phyloP scores from a whole-genome alignment of 768 basidiomycete genomes.

The Trametes maxima region DNA sequence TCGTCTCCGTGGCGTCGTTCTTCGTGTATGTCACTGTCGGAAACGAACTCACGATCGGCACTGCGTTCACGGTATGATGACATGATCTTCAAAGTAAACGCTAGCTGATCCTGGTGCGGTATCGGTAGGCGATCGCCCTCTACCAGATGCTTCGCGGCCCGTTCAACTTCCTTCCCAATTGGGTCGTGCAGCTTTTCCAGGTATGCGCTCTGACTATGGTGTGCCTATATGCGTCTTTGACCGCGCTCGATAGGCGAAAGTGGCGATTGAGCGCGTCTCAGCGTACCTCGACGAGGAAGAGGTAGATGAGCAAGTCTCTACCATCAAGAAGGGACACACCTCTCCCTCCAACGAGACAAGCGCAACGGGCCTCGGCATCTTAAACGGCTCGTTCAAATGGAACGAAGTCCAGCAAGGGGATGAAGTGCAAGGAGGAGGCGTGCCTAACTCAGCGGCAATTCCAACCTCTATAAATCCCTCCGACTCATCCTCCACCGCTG shows the following conservation, averaged over 20 bases:
- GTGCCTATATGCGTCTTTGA: not conserved
- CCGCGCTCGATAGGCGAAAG: slow-evolving; percentile 43
- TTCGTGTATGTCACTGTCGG: slow-evolving; percentile 70
- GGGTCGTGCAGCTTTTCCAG: slow-evolving; percentile 77
- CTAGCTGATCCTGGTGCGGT: not conserved
- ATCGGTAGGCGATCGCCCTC: slow-evolving; percentile 67
- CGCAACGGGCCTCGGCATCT: slow-evolving; percentile 49
- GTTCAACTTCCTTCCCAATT: slow-evolving; percentile 77
- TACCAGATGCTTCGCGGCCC: slow-evolving; percentile 85
- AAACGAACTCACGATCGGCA: slow-evolving; percentile 71
- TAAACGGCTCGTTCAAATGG: slow-evolving; percentile 58
- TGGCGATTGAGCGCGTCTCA: slow-evolving; percentile 62
- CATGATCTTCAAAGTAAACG: not conserved
- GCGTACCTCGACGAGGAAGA: slow-evolving; percentile 65
- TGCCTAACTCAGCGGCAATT: slow-evolving; percentile 1
- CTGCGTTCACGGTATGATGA: slow-evolving; percentile 77
- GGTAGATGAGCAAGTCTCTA: slow-evolving; percentile 60
- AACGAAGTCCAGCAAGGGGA: slow-evolving; percentile 47
- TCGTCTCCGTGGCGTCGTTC: slow-evolving; percentile 83
- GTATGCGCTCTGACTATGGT: slow-evolving; percentile 19
- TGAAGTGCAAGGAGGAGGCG: slow-evolving; percentile 26
- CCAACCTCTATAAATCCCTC: not conserved
- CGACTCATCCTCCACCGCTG: slow-evolving; percentile 14
- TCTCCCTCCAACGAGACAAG: slow-evolving; percentile 26
- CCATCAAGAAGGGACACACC: slow-evolving; percentile 46